A percentile compares a stretch with the other conserved stretches of the same genome.
These are phyloP conservation scores for Apiotrichum akiyoshidainum DNA, from an alignment of 1,284 basidiomycete species.

Conservation along the genomic window DNA sequence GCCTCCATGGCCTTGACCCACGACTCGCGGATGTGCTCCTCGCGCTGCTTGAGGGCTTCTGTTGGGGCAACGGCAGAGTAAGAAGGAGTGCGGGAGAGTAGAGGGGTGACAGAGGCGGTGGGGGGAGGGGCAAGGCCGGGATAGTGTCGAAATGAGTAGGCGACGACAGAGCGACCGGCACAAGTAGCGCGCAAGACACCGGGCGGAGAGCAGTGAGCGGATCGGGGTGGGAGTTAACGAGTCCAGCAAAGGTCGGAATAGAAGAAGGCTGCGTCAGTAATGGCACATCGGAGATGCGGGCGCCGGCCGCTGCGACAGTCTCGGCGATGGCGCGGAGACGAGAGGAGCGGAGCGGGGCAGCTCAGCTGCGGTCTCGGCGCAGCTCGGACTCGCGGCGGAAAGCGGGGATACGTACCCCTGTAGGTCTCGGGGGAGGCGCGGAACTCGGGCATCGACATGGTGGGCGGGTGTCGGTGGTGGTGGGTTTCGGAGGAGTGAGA, in stretches of 20 bases:
- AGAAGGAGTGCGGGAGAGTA: no score
- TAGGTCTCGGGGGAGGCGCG: constrained; percentile 1
- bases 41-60: constrained; percentile 60
- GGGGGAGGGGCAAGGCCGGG: no score
- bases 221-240: no score
- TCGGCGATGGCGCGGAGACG: neutral
- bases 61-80: constrained; percentile 3
- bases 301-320: no score
- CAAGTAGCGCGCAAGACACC: no score
- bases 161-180: no score
- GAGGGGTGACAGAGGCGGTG: no score
- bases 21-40: constrained; percentile 78
- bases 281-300: no score
- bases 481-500: neutral
- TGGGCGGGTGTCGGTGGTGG: neutral
- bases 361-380: neutral
- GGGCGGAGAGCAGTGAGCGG: no score
- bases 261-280: no score
- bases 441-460: constrained; percentile 5
- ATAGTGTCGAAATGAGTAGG: no score
- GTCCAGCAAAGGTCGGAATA: no score
- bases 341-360: neutral
- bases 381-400: neutral
- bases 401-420: neutral
- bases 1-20: constrained; percentile 96